Base-by-base conservation (phyloP, 177 flowering plant species). In the Vitis hybrid region DNA sequence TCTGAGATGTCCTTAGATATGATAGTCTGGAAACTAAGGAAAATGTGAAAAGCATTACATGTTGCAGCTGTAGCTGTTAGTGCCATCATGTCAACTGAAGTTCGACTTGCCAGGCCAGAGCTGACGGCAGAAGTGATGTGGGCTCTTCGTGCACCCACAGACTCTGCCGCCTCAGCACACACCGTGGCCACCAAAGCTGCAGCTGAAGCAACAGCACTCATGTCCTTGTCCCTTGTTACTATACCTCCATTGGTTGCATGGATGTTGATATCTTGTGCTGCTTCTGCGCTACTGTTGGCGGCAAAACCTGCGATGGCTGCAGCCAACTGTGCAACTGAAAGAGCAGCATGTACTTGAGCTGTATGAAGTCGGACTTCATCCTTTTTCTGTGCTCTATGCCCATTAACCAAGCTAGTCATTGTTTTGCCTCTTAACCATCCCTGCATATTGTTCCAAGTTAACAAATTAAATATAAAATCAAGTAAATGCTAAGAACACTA, bases 121-220 rank as follows among this genome's bases (percentile, higher is more conserved):
- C 70, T 51, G 60, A 78, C 26, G 32, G 62, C 75, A 9, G 74
- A 60, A 12, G 78, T 64, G 48, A 78, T 72, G 34, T 54, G 76
- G 50, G 76, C 45, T 62, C 76, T 56, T 34, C 49, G 62, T 10
- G 81, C 81, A 1, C 81, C 81, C 1, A 64, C 64, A 49, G 76
- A 69, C 67, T 79, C 79, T 34, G 81, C 81, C 18, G 76, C 81
- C 70, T 79, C 78, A 21, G 81, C 81, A 63, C 79, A 79, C 1
- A 67, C 79, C 17, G 76, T 51, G 19, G 79, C 78, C 60, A 79
- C 61, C 57, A 79, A 23, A 12, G 79, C 69, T 51, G 82, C 79
- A 52, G 82, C 79, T 2, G 76, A 66, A 63, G 82, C 73, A 52
- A 79, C 63, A 6, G 55, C 39, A 13, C 67, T 61, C 72, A 71